These are phyloP conservation scores for Penicillium verhagenii DNA, from an alignment of 495 filamentous ascomycete species.

Conservation along the genomic window DNA sequence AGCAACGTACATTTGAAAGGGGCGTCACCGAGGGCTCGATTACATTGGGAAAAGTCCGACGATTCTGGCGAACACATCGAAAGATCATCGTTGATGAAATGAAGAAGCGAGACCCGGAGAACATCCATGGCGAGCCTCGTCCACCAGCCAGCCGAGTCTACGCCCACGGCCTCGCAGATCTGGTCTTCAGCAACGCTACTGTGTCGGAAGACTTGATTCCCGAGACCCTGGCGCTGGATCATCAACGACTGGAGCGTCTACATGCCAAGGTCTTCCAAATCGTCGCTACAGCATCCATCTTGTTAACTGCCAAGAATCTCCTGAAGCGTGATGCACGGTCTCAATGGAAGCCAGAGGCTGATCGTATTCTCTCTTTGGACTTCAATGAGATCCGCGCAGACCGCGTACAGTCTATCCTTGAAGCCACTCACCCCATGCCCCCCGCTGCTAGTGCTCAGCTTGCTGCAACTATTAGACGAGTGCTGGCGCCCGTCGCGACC, in stretches of 20 bases:
- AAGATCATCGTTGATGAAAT: conserved; percentile 69
- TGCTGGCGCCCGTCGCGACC: conserved; percentile 48
- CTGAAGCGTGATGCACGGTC: conserved; percentile 88
- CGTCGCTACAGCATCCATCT: conserved; percentile 75
- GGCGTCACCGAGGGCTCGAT: conserved; percentile 66
- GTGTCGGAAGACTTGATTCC: conserved; percentile 63
- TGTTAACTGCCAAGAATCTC: conserved; percentile 91
- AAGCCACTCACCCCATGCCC: conserved; percentile 80
- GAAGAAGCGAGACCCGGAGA: conserved; percentile 69
- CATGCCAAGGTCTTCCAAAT: conserved; percentile 70
- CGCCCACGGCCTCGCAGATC: conserved; percentile 66
- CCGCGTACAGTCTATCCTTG: conserved; percentile 73
- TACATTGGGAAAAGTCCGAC: conserved; percentile 53
- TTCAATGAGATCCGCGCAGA: conserved; percentile 55
- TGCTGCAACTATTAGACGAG: conserved; percentile 52
- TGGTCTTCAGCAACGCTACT: conserved; percentile 59
- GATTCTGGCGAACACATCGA: conserved; percentile 71
- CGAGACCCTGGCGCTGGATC: conserved; percentile 83
- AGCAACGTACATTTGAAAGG: conserved; percentile 71
- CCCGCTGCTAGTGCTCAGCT: conserved; percentile 42
- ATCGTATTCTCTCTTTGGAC: conserved; percentile 64
- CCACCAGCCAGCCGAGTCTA: conserved; percentile 65
- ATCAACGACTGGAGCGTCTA: conserved; percentile 63
- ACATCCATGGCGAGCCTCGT: conserved; percentile 48
- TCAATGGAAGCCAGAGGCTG: conserved; percentile 85